phyloP scores from a whole-genome alignment of 2,329 filamentous ascomycete species.

The Fusarium floridanum region DNA sequence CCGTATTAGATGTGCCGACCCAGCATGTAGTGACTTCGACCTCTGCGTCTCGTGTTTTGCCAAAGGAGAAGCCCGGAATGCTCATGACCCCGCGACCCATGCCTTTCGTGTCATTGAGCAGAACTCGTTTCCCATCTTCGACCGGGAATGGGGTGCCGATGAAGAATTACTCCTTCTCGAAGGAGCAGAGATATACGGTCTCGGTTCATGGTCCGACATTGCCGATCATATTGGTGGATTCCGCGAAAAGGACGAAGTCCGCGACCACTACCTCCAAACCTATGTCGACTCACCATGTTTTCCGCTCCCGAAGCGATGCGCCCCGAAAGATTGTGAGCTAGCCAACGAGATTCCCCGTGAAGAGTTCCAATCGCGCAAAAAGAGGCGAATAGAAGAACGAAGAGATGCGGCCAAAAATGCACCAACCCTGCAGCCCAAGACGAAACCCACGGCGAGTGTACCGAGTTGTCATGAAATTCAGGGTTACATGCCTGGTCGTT shows the following conservation, averaged over 20 bases:
- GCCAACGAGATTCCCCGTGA: slow-evolving; percentile 87
- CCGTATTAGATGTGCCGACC: slow-evolving; percentile 90
- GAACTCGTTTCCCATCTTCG: slow-evolving; percentile 97
- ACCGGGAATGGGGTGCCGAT: slow-evolving; percentile 95
- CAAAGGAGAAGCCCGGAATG: slow-evolving; percentile 81
- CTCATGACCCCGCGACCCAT: slow-evolving; percentile 89
- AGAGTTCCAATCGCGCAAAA: slow-evolving; percentile 93
- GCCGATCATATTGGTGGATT: slow-evolving; percentile 98
- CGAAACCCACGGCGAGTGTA: slow-evolving; percentile 95
- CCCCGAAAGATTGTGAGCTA: slow-evolving; percentile 82
- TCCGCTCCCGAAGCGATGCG: slow-evolving; percentile 87
- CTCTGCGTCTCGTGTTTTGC: slow-evolving; percentile 96
- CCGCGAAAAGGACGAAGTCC: slow-evolving; percentile 92
- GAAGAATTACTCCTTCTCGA: slow-evolving; percentile 95
- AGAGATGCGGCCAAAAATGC: slow-evolving; percentile 89
- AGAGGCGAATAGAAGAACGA: slow-evolving; percentile 90
- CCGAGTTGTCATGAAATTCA: slow-evolving; percentile 98
- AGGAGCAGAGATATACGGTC: slow-evolving; percentile 93
- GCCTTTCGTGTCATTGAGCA: slow-evolving; percentile 96
- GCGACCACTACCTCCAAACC: slow-evolving; percentile 90
- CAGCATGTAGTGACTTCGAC: slow-evolving; percentile 91
- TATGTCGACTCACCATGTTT: slow-evolving; percentile 89
- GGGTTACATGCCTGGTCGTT: slow-evolving; percentile 96
- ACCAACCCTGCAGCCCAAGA: slow-evolving; percentile 86
- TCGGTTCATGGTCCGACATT: slow-evolving; percentile 98